Percentiles rank a stretch among this genome's conserved stretches.
Evolutionary conservation across 331 rosid species (phyloP).

Genomic region (Acacia pycnantha): DNA sequence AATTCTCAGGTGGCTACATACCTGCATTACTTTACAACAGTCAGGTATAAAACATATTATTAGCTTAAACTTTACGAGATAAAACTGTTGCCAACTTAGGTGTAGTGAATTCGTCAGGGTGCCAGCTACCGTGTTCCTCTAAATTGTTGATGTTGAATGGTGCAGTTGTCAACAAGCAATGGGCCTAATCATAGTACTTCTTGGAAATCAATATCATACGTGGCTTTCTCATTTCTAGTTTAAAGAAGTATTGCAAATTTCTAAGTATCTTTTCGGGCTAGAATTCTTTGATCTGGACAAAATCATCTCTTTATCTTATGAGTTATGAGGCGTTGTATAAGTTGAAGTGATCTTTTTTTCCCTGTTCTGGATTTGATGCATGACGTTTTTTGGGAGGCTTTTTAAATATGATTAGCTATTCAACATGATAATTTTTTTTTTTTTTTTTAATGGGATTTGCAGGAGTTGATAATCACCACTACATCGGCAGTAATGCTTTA

Average conservation of each 20-base stretch:
- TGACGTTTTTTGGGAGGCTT: not conserved
- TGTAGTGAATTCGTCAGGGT: not conserved
- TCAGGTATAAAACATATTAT: conserved; percentile 61
- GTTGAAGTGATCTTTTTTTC: not conserved
- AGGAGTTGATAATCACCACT: conserved; percentile 85
- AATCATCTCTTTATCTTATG: conserved; percentile 2
- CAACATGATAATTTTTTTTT: not conserved
- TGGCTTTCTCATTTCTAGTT: not conserved
- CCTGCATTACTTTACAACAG: conserved; percentile 75
- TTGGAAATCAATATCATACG: not conserved
- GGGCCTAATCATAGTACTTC: not conserved
- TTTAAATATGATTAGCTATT: not conserved
- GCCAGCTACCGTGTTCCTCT: not conserved
- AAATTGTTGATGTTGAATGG: conserved; percentile 1
- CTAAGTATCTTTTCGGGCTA: not conserved
- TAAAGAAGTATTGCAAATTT: not conserved
- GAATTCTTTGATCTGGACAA: conserved; percentile 15
- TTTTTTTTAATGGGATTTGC: conserved; percentile 30
- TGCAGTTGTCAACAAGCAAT: not conserved
- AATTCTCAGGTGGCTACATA: conserved; percentile 67
- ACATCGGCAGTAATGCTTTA: conserved; percentile 67
- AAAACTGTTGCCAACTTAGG: conserved; percentile 9
- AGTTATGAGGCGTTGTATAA: not conserved
- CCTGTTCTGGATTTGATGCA: not conserved
- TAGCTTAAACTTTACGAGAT: conserved; percentile 4